A percentile compares a stretch with the other conserved stretches of the same genome.
Evolutionary conservation across 164 flowering plant genomes (phyloP).

Genomic region (Amborella trichopoda): DNA sequence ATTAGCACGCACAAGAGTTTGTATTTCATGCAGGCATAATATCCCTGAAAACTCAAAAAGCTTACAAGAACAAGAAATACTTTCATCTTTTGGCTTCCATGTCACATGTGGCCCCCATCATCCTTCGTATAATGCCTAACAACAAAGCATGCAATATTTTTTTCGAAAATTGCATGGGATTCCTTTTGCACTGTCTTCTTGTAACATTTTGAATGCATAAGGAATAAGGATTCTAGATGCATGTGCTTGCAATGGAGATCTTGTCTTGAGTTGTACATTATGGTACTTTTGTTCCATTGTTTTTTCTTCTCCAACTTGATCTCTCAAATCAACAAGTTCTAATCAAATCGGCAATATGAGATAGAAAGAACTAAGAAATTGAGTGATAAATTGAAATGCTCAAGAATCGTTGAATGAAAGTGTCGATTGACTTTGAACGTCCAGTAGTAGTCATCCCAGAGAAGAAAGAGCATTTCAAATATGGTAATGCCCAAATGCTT

Average conservation of each 20-base stretch:
- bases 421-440: constrained; percentile 76
- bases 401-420: constrained; percentile 83
- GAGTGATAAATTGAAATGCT: constrained; percentile 25
- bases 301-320: too few relatives aligned
- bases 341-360: background rate
- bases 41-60: constrained; percentile 89
- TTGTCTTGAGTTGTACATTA: constrained; percentile 79
- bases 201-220: constrained; percentile 81
- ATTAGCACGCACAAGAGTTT: constrained; percentile 79
- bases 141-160: constrained; percentile 55
- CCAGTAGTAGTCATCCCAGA: constrained; percentile 90
- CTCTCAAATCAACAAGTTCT: constrained; percentile 26
- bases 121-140: constrained; percentile 83
- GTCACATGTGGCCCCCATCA: constrained; percentile 76
- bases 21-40: constrained; percentile 82
- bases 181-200: constrained; percentile 88
- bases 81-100: constrained; percentile 69
- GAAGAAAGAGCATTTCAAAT: constrained; percentile 77
- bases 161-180: constrained; percentile 75
- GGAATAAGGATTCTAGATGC: constrained; percentile 85
- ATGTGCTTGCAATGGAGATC: constrained; percentile 96
- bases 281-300: constrained; percentile 96
- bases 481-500: constrained; percentile 78
- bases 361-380: background rate
- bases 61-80: constrained; percentile 71